Evolutionary conservation across 2,329 filamentous ascomycete species (phyloP).

Genomic region (Sarocladiaceae sp.): DNA sequence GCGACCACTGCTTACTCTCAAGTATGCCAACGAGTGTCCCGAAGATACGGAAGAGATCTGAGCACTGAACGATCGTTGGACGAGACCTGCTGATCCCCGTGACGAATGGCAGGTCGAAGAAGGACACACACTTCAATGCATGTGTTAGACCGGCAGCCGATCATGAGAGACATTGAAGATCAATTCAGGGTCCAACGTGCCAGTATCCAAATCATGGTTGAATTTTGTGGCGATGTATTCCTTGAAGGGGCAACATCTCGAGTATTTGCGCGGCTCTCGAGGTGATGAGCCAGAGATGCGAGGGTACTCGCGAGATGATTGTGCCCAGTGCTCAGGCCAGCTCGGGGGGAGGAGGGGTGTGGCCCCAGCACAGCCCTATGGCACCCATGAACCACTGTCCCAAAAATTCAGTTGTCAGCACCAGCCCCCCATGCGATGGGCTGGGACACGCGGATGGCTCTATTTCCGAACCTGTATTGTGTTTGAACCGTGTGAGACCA

Average conservation of each 20-base stretch:
- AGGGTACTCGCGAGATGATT: background rate
- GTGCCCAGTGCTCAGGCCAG: background rate
- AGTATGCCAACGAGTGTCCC: background rate
- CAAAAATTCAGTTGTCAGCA: constrained; percentile 6
- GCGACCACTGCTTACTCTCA: background rate
- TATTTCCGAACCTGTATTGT: constrained; percentile 2
- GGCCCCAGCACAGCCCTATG: constrained; percentile 7
- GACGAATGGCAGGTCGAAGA: background rate
- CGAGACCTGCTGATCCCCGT: background rate
- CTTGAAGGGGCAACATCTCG: no score
- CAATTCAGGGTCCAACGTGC: background rate
- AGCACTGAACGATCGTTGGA: background rate
- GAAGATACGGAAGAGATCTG: constrained; percentile 4
- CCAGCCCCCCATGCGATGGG: constrained; percentile 1
- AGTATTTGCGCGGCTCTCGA: background rate
- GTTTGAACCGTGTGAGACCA: background rate
- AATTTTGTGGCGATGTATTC: no score
- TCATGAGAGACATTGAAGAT: constrained; percentile 2
- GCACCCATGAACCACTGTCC: background rate
- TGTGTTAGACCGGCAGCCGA: constrained; percentile 7
- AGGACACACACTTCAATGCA: background rate
- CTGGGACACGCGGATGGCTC: background rate
- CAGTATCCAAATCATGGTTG: no score
- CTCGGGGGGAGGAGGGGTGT: background rate
- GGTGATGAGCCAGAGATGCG: background rate